A percentile compares a stretch with the other conserved stretches of the same genome.
Evolutionary conservation across 805 yeast species (phyloP).

Genomic region (Candida endomychidarum): DNA sequence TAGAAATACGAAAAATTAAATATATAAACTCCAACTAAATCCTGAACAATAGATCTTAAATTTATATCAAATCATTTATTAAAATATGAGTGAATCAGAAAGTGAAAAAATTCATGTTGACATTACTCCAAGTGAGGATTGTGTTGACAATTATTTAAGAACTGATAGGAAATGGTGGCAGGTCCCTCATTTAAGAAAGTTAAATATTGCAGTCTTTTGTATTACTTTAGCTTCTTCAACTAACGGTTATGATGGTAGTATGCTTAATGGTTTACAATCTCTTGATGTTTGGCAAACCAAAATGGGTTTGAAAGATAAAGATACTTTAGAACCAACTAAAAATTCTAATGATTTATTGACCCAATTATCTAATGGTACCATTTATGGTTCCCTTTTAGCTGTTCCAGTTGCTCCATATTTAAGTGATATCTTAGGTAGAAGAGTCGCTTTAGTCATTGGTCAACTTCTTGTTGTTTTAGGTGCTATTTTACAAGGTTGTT

Average conservation of each 20-base stretch:
- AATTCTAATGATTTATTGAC: slow-evolving; percentile 35
- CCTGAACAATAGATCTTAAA: slow-evolving; percentile 2
- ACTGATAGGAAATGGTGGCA: slow-evolving; percentile 29
- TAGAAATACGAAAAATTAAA: neutral
- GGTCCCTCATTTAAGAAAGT: slow-evolving; percentile 36
- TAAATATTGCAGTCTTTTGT: slow-evolving; percentile 39
- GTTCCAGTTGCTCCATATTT: slow-evolving; percentile 26
- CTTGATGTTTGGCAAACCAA: slow-evolving; percentile 40
- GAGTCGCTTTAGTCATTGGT: slow-evolving; percentile 27
- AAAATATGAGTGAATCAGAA: slow-evolving; percentile 14
- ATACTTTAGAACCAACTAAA: slow-evolving; percentile 29
- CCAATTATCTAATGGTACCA: slow-evolving; percentile 41
- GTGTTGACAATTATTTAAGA: slow-evolving; percentile 18
- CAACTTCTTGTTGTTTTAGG: slow-evolving; percentile 29
- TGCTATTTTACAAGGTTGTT: slow-evolving; percentile 36
- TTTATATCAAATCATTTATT: neutral
- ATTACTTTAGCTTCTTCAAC: slow-evolving; percentile 48
- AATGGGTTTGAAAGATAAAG: slow-evolving; percentile 24
- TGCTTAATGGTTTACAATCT: slow-evolving; percentile 53
- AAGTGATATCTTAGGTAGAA: slow-evolving; percentile 43
- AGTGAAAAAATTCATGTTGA: slow-evolving; percentile 11
- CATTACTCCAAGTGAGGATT: slow-evolving; percentile 8
- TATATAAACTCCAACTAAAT: neutral
- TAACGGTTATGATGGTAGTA: slow-evolving; percentile 49
- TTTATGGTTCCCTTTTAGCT: slow-evolving; percentile 40